Percentiles rank a stretch among this genome's conserved stretches.
phyloP scores from a whole-genome alignment of 2,329 filamentous ascomycete species.

The Ophiocordyceps sinensis region DNA sequence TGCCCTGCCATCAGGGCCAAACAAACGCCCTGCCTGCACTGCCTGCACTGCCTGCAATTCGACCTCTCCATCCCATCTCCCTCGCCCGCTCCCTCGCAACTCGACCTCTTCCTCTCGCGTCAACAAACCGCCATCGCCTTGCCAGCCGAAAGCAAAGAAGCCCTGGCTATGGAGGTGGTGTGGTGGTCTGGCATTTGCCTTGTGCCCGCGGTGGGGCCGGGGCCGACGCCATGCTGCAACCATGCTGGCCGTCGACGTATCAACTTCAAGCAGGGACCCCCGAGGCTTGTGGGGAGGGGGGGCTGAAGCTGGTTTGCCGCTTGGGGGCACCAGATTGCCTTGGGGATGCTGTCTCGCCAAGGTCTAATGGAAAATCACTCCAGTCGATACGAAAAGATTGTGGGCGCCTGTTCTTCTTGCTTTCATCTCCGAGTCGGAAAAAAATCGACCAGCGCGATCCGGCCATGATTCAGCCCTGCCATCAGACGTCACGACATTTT shows the following conservation, averaged over 20 bases:
- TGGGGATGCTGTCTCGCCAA: neutral
- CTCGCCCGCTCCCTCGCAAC: neutral
- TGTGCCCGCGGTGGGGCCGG: slow-evolving; percentile 7
- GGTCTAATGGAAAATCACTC: no score
- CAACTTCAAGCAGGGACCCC: neutral
- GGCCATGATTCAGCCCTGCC: no score
- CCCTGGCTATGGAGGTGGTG: slow-evolving; percentile 1
- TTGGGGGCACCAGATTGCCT: neutral
- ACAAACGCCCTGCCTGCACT: no score
- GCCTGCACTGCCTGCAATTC: no score
- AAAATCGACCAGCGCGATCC: no score
- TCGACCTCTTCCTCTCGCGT: neutral
- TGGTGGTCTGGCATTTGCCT: slow-evolving; percentile 2
- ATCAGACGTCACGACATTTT: no score
- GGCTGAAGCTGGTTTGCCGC: neutral
- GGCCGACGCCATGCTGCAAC: slow-evolving; percentile 6
- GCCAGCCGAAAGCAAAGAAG: neutral
- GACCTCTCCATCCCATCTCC: no score
- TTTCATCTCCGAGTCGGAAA: no score
- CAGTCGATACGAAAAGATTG: neutral
- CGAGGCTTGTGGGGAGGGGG: neutral
- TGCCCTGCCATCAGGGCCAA: no score
- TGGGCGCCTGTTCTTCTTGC: no score
- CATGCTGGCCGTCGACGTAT: slow-evolving; percentile 2
- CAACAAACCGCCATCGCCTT: no score